Base-by-base conservation (phyloP, 225 moss, liverwort and hornwort genomes). In the Takakia lepidozioides region DNA sequence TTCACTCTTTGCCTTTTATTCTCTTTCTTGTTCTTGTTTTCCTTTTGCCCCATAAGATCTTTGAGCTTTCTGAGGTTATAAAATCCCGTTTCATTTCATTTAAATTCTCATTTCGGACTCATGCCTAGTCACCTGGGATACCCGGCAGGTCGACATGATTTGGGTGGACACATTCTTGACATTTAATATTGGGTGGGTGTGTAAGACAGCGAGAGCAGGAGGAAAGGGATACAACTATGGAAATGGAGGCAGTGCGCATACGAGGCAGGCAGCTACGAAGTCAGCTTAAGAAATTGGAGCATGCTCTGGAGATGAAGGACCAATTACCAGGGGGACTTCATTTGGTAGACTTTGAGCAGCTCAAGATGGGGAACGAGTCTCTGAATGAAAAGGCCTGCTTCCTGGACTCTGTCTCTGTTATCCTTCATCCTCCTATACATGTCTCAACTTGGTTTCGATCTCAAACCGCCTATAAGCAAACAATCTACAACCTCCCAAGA, bases 331-430 rank as follows among this genome's bases (percentile, higher is more conserved):
- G 90, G 22, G 84, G 80, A 41, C 82, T 95, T 20, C 87, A 90
- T 67, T 23, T 59, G 46, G 87, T 95, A 54, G 90, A 95, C 41
- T 90, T 74, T 62, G 90, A 90, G 51, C 71, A 95, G 29, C 56
- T 90, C 49, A 85, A 87, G 64, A 90, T 95, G 80, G 84, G 87
- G 61, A 90, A 84, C 14, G 90, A 95, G 67, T 71, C 84, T n/a
- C 66, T 95, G 1, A 80, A 76, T 71, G 90, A 84, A 8, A 95
- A 95, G 88, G 93, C 63, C 27, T 52, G 62, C 54, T 42, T 56
- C n/a, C 35, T 11, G 10, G 10, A 23, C 2, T 13, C 3, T 10
- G 18, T 5, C 13, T 17, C 1, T 1, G 3, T 25, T 22, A 23
- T 5, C 43, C 41, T 1, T n/a, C 23, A 56, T 23, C 22, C 48